Evolutionary conservation across 495 filamentous ascomycete species (phyloP), one percentile per base, ranked within the genome.

Genomic region (Daldinia vernicosa): DNA sequence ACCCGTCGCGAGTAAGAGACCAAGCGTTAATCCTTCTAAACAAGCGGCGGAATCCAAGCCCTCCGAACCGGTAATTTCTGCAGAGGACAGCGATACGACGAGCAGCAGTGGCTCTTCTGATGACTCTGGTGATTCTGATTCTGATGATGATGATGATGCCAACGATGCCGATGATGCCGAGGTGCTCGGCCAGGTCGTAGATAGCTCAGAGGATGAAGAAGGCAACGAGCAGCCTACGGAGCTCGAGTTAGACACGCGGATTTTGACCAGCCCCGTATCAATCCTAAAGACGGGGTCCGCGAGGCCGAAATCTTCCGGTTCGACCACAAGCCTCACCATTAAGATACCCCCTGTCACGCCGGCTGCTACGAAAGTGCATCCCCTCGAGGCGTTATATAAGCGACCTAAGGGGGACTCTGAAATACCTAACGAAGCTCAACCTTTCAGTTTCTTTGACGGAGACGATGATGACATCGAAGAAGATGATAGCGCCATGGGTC

Each of bases 301-400:
- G 3, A 72, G 78, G 19, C 79, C 80, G 26, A 80, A 80, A 62
- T 83, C 84, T 2, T 79, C 84, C 4, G 74, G 80, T 8, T 84
- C 83, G 14, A 50, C 71, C 14, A 79, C 73, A 17, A 84, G 75
- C 57, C 76, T 88, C 11, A 82, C 78, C 8, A 86, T 88, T 77
- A 83, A 80, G 61, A 88, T 88, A 19, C 75, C 71, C n/a, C 74
- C 80, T 7, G 67, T 78, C 33, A 81, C 80, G 12, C 80, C 77
- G 8, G 74, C 71, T 15, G 69, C 75, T 11, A 60, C 77, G 71
- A 89, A 91, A 68, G 82, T 95, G 12, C 93, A 97, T 70, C 94
- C 94, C 0, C 82, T 97, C 11, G 94, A 98, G 81, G 92, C 93
- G 0, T 86, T 98, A 7, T 98, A 94, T 84, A 97, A 97, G 75